Evolutionary conservation across 768 basidiomycete species (phyloP).

Genomic region (Xerocomus brunneocitrinus): DNA sequence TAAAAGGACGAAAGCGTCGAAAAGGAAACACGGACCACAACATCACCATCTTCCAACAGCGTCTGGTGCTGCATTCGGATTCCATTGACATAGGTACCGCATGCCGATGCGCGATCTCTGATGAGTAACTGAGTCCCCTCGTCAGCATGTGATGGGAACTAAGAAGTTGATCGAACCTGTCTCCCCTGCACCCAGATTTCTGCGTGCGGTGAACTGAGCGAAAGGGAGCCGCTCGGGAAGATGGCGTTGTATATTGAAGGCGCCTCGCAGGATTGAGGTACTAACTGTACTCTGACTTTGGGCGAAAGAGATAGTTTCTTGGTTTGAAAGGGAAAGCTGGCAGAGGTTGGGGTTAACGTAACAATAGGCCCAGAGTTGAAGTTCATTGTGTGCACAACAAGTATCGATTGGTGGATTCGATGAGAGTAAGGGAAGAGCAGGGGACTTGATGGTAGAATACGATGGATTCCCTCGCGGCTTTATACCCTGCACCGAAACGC

Average conservation of each 20-base stretch:
- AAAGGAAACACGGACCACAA: constrained; percentile 34
- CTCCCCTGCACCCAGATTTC: constrained; percentile 44
- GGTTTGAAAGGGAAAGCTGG: constrained; percentile 35
- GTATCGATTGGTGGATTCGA: background rate
- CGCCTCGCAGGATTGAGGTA: constrained; percentile 26
- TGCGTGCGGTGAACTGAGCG: constrained; percentile 41
- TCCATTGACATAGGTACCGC: constrained; percentile 49
- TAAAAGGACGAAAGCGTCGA: background rate
- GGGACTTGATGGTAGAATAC: background rate
- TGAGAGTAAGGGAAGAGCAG: background rate
- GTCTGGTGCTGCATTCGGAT: constrained; percentile 36
- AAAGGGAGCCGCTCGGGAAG: constrained; percentile 37
- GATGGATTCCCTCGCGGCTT: constrained; percentile 8
- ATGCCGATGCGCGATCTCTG: constrained; percentile 42
- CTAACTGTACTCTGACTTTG: constrained; percentile 31
- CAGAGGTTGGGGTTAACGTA: constrained; percentile 31
- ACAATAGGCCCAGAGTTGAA: constrained; percentile 28
- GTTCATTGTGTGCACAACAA: constrained; percentile 16
- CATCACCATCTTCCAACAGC: constrained; percentile 39
- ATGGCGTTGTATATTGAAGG: constrained; percentile 36
- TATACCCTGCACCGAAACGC: constrained; percentile 17
- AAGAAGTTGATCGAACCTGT: constrained; percentile 31
- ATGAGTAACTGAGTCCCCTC: constrained; percentile 37
- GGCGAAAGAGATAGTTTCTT: constrained; percentile 34
- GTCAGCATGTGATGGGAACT: constrained; percentile 7